Evolutionary conservation across 2,329 filamentous ascomycete genomes (phyloP).

Genomic region (Aureobasidium subglaciale): DNA sequence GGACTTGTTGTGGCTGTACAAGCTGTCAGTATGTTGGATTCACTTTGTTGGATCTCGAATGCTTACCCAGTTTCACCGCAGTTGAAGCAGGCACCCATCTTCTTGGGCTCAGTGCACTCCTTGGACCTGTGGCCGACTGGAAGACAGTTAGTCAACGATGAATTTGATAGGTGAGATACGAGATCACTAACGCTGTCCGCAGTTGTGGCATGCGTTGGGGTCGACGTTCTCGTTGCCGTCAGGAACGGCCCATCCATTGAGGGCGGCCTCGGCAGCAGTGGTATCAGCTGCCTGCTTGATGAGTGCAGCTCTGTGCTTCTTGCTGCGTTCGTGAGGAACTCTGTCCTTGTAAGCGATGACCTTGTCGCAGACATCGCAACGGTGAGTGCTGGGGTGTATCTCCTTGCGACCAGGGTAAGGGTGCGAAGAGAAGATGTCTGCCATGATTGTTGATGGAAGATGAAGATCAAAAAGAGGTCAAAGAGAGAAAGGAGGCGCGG

Average conservation of each 20-base stretch:
- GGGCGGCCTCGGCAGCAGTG: background rate
- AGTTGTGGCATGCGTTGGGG: conserved; percentile 11
- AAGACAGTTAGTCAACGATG: background rate
- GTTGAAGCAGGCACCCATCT: conserved; percentile 35
- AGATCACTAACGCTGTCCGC: background rate
- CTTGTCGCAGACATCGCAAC: conserved; percentile 10
- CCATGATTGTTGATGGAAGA: background rate
- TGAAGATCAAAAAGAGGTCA: background rate
- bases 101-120: conserved; percentile 6
- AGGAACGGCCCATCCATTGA: background rate
- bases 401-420: conserved; percentile 5
- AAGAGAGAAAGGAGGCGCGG: background rate
- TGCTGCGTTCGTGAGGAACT: conserved; percentile 12
- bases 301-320: conserved; percentile 1
- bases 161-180: background rate
- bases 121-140: conserved; percentile 1
- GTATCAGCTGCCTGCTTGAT: background rate
- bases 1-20: conserved; percentile 25
- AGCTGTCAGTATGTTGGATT: conserved; percentile 23
- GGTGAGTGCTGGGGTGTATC: background rate
- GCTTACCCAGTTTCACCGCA: conserved; percentile 33
- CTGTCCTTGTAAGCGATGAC: conserved; percentile 5
- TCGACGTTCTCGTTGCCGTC: background rate
- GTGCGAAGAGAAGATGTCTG: conserved; percentile 10
- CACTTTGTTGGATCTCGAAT: background rate